Conservation (phyloP, 2,329 filamentous ascomycete genomes). For the Teratosphaeria nubilosa region DNA sequence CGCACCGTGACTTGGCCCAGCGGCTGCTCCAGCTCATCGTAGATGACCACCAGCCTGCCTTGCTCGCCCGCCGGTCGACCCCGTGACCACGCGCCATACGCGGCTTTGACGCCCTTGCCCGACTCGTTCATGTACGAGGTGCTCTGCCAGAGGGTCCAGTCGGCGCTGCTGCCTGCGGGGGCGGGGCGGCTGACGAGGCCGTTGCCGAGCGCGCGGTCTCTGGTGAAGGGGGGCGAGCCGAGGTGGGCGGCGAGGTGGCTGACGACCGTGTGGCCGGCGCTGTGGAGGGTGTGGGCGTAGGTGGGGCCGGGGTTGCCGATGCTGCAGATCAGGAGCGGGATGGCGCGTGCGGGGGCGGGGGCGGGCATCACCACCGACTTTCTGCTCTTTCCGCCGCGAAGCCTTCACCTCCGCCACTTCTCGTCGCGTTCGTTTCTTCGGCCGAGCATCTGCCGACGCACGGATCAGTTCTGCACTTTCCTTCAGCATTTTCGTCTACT, state of each 20-base stretch:
- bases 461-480: not conserved
- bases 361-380: conserved; percentile 6
- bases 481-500: too few species aligned
- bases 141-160: conserved; percentile 62
- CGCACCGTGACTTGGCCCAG: conserved; percentile 57
- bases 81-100: conserved; percentile 48
- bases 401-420: not conserved
- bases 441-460: not conserved
- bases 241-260: conserved; percentile 47
- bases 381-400: not conserved
- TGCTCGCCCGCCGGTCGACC: conserved; percentile 24
- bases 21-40: conserved; percentile 75
- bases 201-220: conserved; percentile 35
- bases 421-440: not conserved
- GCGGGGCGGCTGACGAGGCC: conserved; percentile 41
- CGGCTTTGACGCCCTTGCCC: conserved; percentile 57
- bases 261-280: conserved; percentile 73
- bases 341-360: conserved; percentile 17
- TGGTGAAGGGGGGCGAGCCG: conserved; percentile 21
- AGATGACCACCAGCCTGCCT: conserved; percentile 61
- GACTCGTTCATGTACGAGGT: conserved; percentile 76
- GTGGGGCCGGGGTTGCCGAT: conserved; percentile 68
- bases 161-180: conserved; percentile 8
- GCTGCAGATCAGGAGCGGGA: conserved; percentile 65
- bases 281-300: conserved; percentile 73